A percentile compares a stretch with the other conserved stretches of the same genome.
These are phyloP conservation scores for Apodospora peruviana DNA, from an alignment of 495 filamentous ascomycete species.

Conservation along the genomic window DNA sequence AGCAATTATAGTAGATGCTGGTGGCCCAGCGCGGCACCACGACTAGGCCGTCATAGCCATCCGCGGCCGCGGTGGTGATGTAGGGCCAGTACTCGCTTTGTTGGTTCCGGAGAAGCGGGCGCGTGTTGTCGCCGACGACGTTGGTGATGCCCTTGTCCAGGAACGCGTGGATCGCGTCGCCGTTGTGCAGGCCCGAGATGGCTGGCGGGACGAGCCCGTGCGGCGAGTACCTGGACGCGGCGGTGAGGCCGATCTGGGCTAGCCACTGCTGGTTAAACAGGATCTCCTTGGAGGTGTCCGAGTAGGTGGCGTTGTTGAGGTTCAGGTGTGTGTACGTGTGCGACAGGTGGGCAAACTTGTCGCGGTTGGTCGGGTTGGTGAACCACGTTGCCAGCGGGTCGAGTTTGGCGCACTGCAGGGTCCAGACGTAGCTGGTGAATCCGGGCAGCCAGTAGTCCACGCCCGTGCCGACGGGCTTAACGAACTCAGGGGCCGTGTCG, in stretches of 20 bases:
- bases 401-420: conserved; percentile 36
- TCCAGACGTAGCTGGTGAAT: conserved; percentile 42
- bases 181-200: conserved; percentile 59
- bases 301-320: conserved; percentile 54
- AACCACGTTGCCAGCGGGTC: conserved; percentile 48
- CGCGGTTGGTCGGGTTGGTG: conserved; percentile 34
- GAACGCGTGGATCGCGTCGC: conserved; percentile 52
- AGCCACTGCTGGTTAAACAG: conserved; percentile 54
- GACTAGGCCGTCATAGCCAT: conserved; percentile 50
- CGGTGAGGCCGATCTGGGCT: conserved; percentile 36
- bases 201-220: conserved; percentile 55
- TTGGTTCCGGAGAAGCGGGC: conserved; percentile 41
- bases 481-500: conserved; percentile 45
- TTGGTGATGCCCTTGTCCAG: conserved; percentile 50
- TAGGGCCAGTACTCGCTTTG: conserved; percentile 47
- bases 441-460: conserved; percentile 45
- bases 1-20: conserved; percentile 58
- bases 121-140: conserved; percentile 57
- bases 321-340: conserved; percentile 57
- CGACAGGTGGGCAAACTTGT: conserved; percentile 49
- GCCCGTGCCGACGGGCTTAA: conserved; percentile 51
- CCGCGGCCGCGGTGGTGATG: conserved; percentile 39
- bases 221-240: conserved; percentile 34
- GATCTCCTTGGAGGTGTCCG: conserved; percentile 50
- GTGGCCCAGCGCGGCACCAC: conserved; percentile 55